Base-by-base conservation (phyloP, 2,329 filamentous ascomycete genomes). In the Apiospora malaysiana region DNA sequence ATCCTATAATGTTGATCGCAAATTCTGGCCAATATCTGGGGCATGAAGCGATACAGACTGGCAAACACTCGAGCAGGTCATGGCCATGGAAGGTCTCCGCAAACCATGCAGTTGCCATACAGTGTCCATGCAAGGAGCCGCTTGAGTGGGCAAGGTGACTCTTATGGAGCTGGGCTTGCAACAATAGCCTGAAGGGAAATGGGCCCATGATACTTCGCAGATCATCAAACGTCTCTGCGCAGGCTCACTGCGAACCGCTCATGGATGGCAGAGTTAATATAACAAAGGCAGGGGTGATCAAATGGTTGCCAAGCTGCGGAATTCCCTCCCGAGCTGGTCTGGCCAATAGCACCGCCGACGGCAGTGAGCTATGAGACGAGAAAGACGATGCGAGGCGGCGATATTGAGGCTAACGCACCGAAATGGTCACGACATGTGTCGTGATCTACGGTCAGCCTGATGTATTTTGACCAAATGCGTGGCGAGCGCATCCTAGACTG, bases 361-460 rank as follows among this genome's bases (percentile, higher is more conserved):
- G 46, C 18, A 18, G 32, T 47, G 42, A 47, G 23, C 43, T 37
- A 47, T 25, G 25, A 46, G 70, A 70, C 47, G 47, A 73, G 47
- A 49, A 43, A 69, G 51, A 51, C 32, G 69, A 70, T 42, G 68
- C 9, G 9, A 25, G 40, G 32, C 37, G 68, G 5, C 18, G 32
- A 23, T 23, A 40, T 40, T 63, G 21, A 40, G 21, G 27, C 21
- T 42, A 49, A 73, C 83, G 69, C 82, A 89, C 88, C 88, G 56
- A 90, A 75, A 79, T 90, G 87, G 76, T 90, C 88, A 78, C 88
- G 81, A 74, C 85, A 85, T 66, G 82, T 78, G 40, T 82, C 81
- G 72, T 85, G 84, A 18, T 85, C 83, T 21, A 90, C 87, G 4
- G 83, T 80, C 8, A 88, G 78, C 69, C 81, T 83, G 67, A 90